phyloP scores from a whole-genome alignment of 768 basidiomycete genomes.

The Brasilioporus rufonigricans region DNA sequence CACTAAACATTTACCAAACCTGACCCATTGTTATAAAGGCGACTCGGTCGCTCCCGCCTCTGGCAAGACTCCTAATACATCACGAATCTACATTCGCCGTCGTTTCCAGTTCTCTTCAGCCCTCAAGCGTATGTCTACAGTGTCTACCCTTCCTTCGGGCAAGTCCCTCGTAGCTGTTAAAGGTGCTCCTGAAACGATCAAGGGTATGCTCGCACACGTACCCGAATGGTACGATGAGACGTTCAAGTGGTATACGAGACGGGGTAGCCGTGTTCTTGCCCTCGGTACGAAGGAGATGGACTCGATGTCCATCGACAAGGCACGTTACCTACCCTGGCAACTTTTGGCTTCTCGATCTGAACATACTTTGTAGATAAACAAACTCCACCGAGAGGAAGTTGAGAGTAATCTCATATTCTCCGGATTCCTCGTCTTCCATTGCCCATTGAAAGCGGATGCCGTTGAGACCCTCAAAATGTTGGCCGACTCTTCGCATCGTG shows the following conservation, averaged over 20 bases:
- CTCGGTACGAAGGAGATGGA: slow-evolving; percentile 87
- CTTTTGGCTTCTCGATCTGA: background rate
- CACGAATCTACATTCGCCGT: slow-evolving; percentile 71
- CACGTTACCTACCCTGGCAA: slow-evolving; percentile 28
- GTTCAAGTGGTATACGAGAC: slow-evolving; percentile 90
- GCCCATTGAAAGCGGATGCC: slow-evolving; percentile 93
- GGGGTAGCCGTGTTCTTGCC: slow-evolving; percentile 92
- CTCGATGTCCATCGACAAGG: slow-evolving; percentile 66
- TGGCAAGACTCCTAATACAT: slow-evolving; percentile 50
- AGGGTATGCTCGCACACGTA: slow-evolving; percentile 71
- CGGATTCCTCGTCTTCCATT: slow-evolving; percentile 99
- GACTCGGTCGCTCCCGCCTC: slow-evolving; percentile 66
- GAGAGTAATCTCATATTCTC: slow-evolving; percentile 80
- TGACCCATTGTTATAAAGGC: slow-evolving; percentile 33
- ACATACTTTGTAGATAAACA: slow-evolving; percentile 65
- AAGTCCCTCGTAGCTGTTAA: slow-evolving; percentile 76
- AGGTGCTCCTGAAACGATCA: slow-evolving; percentile 97
- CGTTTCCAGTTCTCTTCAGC: slow-evolving; percentile 98
- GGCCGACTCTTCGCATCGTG: slow-evolving; percentile 93
- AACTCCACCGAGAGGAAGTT: slow-evolving; percentile 74
- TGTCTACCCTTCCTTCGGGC: slow-evolving; percentile 65
- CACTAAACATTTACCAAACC: background rate
- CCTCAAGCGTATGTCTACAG: slow-evolving; percentile 95
- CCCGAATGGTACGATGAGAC: slow-evolving; percentile 89
- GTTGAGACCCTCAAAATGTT: slow-evolving; percentile 90